Evolutionary conservation across 495 filamentous ascomycete genomes (phyloP), one percentile per base, ranked within the genome.

Genomic region (Aspergillus haitiensis): DNA sequence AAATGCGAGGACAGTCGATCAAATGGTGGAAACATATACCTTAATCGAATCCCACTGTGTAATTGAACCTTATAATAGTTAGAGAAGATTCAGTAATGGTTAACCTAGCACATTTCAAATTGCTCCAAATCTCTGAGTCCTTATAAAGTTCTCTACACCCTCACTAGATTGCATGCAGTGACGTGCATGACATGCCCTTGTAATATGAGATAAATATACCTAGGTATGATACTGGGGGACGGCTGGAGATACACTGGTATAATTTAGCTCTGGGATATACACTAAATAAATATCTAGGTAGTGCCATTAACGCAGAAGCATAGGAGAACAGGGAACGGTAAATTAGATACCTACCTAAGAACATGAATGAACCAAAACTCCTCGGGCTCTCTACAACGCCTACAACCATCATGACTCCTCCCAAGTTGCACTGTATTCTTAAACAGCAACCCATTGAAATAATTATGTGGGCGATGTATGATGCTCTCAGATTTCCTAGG

Each of bases 341-440:
- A 9, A 21, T 47, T 16, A 47, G 6, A 50, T 78, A 62, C 64
- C 83, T 81, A 62, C 64, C 83, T 81, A 60, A 93, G 74, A 39
- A 94, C 89, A 73, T 93, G 86, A 52, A 93, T 83, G 55, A 92
- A 73, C 67, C 90, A 94, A 50, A 82, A 80, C 46, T 75, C 74
- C n/a, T 83, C 87, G 1, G 69, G 77, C 61, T 89, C 86, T 11
- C 75, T 63, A 35, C 73, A 72, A 42, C 75, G 57, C 15, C 62
- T 49, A 18, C 66, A 73, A 40, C 39, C 39, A 13, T 42, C 6
- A 16, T 47, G n/a, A 18, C 44, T 9, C 31, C 16, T 56, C 31
- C 61, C 61, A 64, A 1, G 7, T 8, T 1, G 10, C 11, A 2
- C 56, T 15, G 5, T 56, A 37, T 1, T 40, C 7, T 2, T 39